Conservation (phyloP, 352 stramenopile genomes). For the Phytophthora pinifolia region DNA sequence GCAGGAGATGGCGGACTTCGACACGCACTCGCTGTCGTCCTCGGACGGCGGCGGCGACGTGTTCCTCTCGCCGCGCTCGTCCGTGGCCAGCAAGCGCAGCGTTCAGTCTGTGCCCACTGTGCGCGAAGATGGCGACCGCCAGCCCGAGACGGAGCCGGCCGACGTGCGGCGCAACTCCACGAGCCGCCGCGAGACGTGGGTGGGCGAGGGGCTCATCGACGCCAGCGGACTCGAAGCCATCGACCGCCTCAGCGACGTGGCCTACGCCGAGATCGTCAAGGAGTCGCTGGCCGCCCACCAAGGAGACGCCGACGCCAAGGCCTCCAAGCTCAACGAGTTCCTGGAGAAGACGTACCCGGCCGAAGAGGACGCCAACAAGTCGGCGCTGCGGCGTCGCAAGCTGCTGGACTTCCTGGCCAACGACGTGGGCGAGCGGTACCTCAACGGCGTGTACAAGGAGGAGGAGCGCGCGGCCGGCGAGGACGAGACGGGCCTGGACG, state of each 20-base stretch:
- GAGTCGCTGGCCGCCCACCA: conserved; percentile 19
- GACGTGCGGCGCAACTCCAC: conserved; percentile 26
- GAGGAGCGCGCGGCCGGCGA: conserved; percentile 41
- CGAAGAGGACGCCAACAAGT: conserved; percentile 22
- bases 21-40: conserved; percentile 35
- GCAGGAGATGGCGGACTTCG: conserved; percentile 28
- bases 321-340: conserved; percentile 49
- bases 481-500: conserved; percentile 24
- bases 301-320: conserved; percentile 17
- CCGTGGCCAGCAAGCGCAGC: conserved; percentile 30
- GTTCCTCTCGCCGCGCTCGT: conserved; percentile 32
- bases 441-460: conserved; percentile 72
- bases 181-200: conserved; percentile 59
- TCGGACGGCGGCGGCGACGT: conserved; percentile 33
- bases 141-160: conserved; percentile 25
- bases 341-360: conserved; percentile 40
- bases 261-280: conserved; percentile 35
- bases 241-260: conserved; percentile 50
- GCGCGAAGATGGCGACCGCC: conserved; percentile 7
- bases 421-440: conserved; percentile 69
- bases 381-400: conserved; percentile 55
- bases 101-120: conserved; percentile 31
- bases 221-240: conserved; percentile 50
- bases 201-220: conserved; percentile 66
- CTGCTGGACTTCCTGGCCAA: conserved; percentile 74